Evolutionary conservation across 2,329 filamentous ascomycete species (phyloP).

Genomic region (Alternaria atra): DNA sequence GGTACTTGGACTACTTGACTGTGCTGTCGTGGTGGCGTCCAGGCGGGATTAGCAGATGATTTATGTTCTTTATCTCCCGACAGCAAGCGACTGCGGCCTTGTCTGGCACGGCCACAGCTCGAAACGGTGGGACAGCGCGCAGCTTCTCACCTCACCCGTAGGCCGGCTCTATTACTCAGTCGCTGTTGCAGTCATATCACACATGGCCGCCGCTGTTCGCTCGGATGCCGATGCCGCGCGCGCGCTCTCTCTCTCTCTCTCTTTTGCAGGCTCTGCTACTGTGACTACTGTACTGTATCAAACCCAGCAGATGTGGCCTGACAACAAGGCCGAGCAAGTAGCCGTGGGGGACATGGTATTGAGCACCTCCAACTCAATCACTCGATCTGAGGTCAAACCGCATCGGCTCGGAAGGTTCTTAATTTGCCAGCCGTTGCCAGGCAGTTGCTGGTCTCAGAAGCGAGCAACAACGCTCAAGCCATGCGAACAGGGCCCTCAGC

Average conservation of each 20-base stretch:
- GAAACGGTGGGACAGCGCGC: conserved; percentile 35
- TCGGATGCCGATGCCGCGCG: conserved; percentile 15
- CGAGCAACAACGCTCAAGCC: conserved; percentile 26
- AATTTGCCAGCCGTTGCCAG: conserved; percentile 32
- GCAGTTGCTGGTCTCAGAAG: conserved; percentile 19
- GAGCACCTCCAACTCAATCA: conserved; percentile 1
- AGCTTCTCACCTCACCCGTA: conserved; percentile 10
- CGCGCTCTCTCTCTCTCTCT: background rate
- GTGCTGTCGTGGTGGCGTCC: conserved; percentile 4
- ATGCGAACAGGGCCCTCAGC: conserved; percentile 11
- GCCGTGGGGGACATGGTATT: conserved; percentile 10
- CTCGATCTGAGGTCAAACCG: conserved; percentile 12
- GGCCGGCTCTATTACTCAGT: conserved; percentile 15
- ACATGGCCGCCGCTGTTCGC: conserved; percentile 15
- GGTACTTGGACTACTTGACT: conserved; percentile 11
- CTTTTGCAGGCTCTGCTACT: background rate
- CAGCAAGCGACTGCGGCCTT: conserved; percentile 29
- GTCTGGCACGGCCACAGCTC: conserved; percentile 34
- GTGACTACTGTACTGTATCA: background rate
- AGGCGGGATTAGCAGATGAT: conserved; percentile 9
- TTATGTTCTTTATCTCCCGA: conserved; percentile 28
- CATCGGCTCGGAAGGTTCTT: conserved; percentile 15
- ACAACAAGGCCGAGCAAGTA: conserved; percentile 8
- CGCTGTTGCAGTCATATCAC: conserved; percentile 6
- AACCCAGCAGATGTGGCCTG: conserved; percentile 20